Evolutionary conservation across 768 basidiomycete genomes (phyloP), one percentile per base, ranked within the genome.

Genomic region (Favolaschia claudopus): DNA sequence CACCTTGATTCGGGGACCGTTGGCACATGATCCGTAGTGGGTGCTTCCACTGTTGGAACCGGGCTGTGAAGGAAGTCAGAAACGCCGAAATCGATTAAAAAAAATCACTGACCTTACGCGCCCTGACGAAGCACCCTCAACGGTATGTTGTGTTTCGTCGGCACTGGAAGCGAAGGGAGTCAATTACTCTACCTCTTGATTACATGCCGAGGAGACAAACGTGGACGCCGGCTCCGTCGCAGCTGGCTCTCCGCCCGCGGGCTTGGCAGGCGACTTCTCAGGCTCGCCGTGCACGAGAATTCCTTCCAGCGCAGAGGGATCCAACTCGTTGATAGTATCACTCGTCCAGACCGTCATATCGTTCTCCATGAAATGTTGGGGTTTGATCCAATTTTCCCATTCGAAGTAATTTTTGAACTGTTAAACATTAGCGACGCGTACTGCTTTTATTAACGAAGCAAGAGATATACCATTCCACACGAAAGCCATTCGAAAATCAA

Each of bases 341-440:
- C 14, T 17, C 6, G 56, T 44, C 56, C 56, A 58, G 24, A 20
- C 48, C 33, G 42, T 37, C 56, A 44, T 51, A 7, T 58, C 56
- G 24, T 28, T 58, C 7, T 42, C 48, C 47, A 36, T 50, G 34
- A 58, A 58, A 50, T 50, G 28, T 19, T 37, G 37, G 5, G 27
- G 13, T 6, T 37, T 34, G 8, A 44, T 4, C 47, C 40, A 31
- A 17, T 50, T 28, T 24, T 32, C n/a, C 48, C 47, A 58, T 4
- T 45, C 34, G 22, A 34, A 43, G 17, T 58, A 58, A 32, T 58
- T 58, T 42, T 58, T 58, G 42, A 58, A 58, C 56, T 57, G 38
- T 6, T 6, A 10, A 2, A 27, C 15, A 31, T 14, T 19, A n/a
- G n/a, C n/a, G n/a, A n/a, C n/a, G n/a, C n/a, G n/a, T n/a, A n/a